These are phyloP conservation scores for Eutypa lata DNA, from an alignment of 2,329 filamentous ascomycete species.

Conservation along the genomic window DNA sequence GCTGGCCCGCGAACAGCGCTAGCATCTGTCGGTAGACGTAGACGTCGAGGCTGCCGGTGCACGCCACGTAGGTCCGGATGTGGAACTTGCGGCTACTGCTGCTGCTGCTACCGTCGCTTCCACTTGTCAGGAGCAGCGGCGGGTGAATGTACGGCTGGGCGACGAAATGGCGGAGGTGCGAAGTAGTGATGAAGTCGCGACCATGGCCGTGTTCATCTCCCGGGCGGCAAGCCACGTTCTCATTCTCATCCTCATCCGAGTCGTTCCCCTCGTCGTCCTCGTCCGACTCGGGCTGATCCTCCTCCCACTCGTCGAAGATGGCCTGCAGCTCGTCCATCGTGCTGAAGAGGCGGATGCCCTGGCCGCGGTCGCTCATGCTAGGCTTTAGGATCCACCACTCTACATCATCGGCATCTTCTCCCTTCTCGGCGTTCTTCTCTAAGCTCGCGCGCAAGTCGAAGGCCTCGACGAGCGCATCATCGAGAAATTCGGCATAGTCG, in stretches of 20 bases:
- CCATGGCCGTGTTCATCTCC: slow-evolving; percentile 28
- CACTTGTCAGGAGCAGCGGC: slow-evolving; percentile 68
- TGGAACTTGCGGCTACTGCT: slow-evolving; percentile 86
- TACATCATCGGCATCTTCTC: slow-evolving; percentile 34
- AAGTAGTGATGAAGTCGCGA: slow-evolving; percentile 68
- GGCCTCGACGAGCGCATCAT: slow-evolving; percentile 86
- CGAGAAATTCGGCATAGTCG: slow-evolving; percentile 94
- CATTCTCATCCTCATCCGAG: slow-evolving; percentile 25
- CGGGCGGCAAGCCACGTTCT: too few relatives aligned
- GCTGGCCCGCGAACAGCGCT: slow-evolving; percentile 78
- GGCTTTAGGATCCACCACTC: slow-evolving; percentile 99
- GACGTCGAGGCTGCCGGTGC: slow-evolving; percentile 72
- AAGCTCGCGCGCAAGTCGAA: slow-evolving; percentile 83
- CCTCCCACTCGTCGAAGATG: slow-evolving; percentile 93
- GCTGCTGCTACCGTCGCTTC: too few relatives aligned
- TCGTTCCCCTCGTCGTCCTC: slow-evolving; percentile 58
- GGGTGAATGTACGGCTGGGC: slow-evolving; percentile 93
- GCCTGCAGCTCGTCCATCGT: slow-evolving; percentile 77
- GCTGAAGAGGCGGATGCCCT: slow-evolving; percentile 87
- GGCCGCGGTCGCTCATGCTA: slow-evolving; percentile 93
- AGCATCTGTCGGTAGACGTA: slow-evolving; percentile 91
- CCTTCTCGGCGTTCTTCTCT: slow-evolving; percentile 56
- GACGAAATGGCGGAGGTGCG: slow-evolving; percentile 92
- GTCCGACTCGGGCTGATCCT: slow-evolving; percentile 60
- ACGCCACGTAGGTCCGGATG: slow-evolving; percentile 86